phyloP scores from a whole-genome alignment of 2,329 filamentous ascomycete species.

The Pezicula rhizophila region DNA sequence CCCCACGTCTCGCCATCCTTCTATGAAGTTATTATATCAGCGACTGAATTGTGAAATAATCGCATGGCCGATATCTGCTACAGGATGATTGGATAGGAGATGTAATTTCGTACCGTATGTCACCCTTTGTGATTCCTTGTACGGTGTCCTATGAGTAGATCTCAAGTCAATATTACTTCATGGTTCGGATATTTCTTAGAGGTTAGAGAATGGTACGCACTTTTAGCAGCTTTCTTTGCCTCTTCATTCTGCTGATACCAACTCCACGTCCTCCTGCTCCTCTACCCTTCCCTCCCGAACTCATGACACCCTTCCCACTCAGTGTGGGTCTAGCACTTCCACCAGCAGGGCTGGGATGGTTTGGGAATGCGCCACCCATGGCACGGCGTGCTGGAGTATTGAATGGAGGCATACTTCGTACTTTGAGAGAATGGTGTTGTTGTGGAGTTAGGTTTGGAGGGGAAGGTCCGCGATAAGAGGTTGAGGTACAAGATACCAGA shows the following conservation, averaged over 20 bases:
- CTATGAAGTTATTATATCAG: slow-evolving; percentile 25
- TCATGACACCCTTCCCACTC: slow-evolving; percentile 5
- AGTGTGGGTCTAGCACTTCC: neutral
- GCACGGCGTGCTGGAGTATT: too few species aligned
- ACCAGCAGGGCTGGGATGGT: too few species aligned
- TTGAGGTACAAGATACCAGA: too few species aligned
- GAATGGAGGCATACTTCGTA: too few species aligned
- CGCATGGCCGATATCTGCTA: neutral
- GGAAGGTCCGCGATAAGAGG: too few species aligned
- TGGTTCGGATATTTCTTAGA: too few species aligned
- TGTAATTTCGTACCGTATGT: neutral
- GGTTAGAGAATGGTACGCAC: neutral
- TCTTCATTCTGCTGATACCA: neutral
- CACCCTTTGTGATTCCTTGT: too few species aligned
- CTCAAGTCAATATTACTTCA: too few species aligned
- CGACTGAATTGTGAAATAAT: neutral
- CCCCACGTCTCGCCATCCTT: slow-evolving; percentile 68
- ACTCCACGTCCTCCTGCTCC: neutral
- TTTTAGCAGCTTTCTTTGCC: neutral
- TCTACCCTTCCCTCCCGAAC: neutral
- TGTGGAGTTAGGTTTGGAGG: too few species aligned
- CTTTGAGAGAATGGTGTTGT: too few species aligned
- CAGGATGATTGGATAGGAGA: slow-evolving; percentile 28
- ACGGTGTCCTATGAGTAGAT: too few species aligned
- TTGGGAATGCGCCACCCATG: too few species aligned